Conservation (phyloP, 345 rosid species). For the Eucalyptus sp. region DNA sequence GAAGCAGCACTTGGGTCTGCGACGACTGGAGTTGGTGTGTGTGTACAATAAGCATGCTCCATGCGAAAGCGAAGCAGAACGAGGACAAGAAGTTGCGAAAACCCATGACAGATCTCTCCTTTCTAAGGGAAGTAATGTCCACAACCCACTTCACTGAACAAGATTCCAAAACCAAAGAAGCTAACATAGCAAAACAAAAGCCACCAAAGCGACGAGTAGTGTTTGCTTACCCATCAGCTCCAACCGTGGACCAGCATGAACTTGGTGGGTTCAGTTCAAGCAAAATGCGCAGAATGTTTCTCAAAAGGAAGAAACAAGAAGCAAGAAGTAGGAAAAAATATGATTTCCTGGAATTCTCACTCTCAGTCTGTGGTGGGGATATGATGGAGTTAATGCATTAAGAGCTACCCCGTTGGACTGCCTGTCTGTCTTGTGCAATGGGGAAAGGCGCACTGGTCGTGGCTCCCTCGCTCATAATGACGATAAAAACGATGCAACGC, state of each 20-base stretch:
- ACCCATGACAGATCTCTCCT: not conserved
- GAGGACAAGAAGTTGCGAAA: not conserved
- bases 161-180: not conserved
- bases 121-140: not conserved
- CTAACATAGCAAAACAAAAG: not conserved
- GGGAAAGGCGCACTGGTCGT: not conserved
- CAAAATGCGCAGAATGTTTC: not conserved
- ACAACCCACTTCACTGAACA: not conserved
- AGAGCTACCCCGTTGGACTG: not conserved
- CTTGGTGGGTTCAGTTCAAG: not conserved
- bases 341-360: not conserved
- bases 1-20: constrained; percentile 57
- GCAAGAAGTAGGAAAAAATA: not conserved
- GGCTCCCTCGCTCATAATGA: not conserved
- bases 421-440: not conserved
- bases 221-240: not conserved
- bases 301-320: not conserved
- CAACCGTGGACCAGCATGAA: not conserved
- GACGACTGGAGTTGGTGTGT: constrained; percentile 40
- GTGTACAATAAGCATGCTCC: not conserved
- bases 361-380: not conserved
- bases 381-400: not conserved
- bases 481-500: not conserved
- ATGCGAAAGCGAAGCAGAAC: not conserved
- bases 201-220: not conserved